Evolutionary conservation across 169 alveolate species (phyloP), one percentile per base, ranked within the genome.

Genomic region (Eimeria falciformis): DNA sequence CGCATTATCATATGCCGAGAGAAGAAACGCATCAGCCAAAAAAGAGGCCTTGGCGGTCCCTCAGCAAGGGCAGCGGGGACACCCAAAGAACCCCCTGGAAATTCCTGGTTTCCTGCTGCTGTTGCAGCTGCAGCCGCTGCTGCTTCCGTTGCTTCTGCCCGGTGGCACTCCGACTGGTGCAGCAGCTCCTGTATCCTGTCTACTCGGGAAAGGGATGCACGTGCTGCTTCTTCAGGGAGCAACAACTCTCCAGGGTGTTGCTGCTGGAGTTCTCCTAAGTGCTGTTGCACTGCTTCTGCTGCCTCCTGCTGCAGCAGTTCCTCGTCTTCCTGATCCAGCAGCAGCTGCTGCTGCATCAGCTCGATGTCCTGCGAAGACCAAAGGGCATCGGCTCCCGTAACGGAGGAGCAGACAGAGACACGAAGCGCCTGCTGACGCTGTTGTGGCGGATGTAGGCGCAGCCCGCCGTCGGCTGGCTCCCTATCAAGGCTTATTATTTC

Each of bases 221-320:
- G 73, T 62, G 73, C 73, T 69, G 81, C 81, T 69, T 43, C 81
- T 0, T 33, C 50, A 12, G 50, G 81, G 53, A 25, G 45, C 81
- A 29, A 23, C 81, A 29, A n/a, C 50, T 69, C 55, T 37, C 50
- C 81, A 6, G 55, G 81, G 81, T 25, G 81, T 50, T 69, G 81
- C 81, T 69, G 81, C 81, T 69, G 81, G 53, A 25, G 81, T 7
- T 69, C 55, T 3, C 50, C 55, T n/a, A 29, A n/a, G 55, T 69
- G 81, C 81, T 25, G 81, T 50, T 69, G 81, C 81, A 29, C 33
- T n/a, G 81, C 50, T 7, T 29, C 81, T 12, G 12, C 50, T 37
- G 45, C 50, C n/a, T 69, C 81, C 81, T 37, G 81, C 81, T 29
- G 55, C 81, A 69, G 55, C 81, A 29, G 81, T 37, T 69, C 50